phyloP scores from a whole-genome alignment of 1,139 yeast species.

The Candida labiduridarum region DNA sequence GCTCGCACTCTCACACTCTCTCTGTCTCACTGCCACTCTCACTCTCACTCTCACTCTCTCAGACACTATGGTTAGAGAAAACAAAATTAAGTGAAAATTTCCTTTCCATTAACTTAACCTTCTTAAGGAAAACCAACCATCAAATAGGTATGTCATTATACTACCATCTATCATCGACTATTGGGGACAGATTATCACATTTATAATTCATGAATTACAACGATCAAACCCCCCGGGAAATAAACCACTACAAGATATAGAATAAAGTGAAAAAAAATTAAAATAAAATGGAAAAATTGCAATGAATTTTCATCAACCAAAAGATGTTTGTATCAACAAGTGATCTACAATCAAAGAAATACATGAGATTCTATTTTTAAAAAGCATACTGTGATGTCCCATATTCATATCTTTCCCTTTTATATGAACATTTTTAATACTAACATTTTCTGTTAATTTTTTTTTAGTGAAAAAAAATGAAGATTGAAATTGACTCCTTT shows the following conservation, averaged over 20 bases:
- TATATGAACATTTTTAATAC: constrained; percentile 7
- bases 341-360: too few relatives aligned
- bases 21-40: neutral
- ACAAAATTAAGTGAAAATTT: constrained; percentile 12
- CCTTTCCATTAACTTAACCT: constrained; percentile 6
- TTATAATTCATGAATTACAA: neutral
- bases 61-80: constrained; percentile 2
- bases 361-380: too few relatives aligned
- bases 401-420: neutral
- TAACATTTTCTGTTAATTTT: constrained; percentile 10
- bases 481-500: constrained; percentile 99
- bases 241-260: neutral
- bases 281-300: neutral
- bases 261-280: neutral
- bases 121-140: constrained; percentile 11
- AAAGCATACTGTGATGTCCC: neutral
- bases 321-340: too few relatives aligned
- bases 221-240: neutral
- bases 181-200: neutral
- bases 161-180: neutral
- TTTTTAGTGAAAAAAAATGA: constrained; percentile 59
- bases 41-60: neutral
- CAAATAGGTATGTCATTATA: constrained; percentile 13
- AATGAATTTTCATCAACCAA: neutral
- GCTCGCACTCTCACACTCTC: constrained; percentile 3